phyloP scores from a whole-genome alignment of 495 filamentous ascomycete species.

The Tetracladium setigerum region DNA sequence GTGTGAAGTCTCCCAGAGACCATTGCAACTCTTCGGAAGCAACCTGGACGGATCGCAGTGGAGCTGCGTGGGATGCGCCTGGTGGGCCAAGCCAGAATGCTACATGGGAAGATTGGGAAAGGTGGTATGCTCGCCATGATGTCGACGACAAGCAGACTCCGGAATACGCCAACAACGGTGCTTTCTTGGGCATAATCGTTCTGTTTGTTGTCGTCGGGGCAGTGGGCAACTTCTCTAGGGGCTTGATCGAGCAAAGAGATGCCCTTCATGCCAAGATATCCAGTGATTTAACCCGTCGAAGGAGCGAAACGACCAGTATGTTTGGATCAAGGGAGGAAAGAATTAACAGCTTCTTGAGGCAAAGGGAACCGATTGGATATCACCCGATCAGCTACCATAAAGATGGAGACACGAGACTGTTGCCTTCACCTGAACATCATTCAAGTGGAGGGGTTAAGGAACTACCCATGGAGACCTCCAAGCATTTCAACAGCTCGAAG shows the following conservation, averaged over 20 bases:
- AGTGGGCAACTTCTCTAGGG: slow-evolving; percentile 45
- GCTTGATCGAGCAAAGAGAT: slow-evolving; percentile 53
- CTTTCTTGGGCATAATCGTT: slow-evolving; percentile 63
- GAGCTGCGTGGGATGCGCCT: slow-evolving; percentile 37
- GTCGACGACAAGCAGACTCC: slow-evolving; percentile 39
- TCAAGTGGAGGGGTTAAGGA: slow-evolving; percentile 15
- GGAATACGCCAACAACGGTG: slow-evolving; percentile 63
- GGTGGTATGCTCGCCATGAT: slow-evolving; percentile 50
- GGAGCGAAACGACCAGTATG: slow-evolving; percentile 38
- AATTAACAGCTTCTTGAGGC: slow-evolving; percentile 64
- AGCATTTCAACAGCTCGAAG: background rate
- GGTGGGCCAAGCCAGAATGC: slow-evolving; percentile 68
- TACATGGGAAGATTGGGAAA: slow-evolving; percentile 99
- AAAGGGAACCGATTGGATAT: slow-evolving; percentile 42
- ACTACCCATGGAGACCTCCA: slow-evolving; percentile 9
- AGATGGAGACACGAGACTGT: slow-evolving; percentile 14
- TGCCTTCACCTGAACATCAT: slow-evolving; percentile 9
- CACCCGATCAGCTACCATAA: slow-evolving; percentile 5
- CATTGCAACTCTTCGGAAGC: slow-evolving; percentile 17
- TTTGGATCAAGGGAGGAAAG: slow-evolving; percentile 50
- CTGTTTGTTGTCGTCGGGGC: slow-evolving; percentile 57
- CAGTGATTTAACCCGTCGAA: slow-evolving; percentile 50
- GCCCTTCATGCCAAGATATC: slow-evolving; percentile 54
- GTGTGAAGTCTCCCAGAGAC: slow-evolving; percentile 15
- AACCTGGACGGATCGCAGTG: slow-evolving; percentile 29